These are phyloP conservation scores for Groenewaldozyma salmanticensis DNA, from an alignment of 805 yeast species.

Conservation along the genomic window DNA sequence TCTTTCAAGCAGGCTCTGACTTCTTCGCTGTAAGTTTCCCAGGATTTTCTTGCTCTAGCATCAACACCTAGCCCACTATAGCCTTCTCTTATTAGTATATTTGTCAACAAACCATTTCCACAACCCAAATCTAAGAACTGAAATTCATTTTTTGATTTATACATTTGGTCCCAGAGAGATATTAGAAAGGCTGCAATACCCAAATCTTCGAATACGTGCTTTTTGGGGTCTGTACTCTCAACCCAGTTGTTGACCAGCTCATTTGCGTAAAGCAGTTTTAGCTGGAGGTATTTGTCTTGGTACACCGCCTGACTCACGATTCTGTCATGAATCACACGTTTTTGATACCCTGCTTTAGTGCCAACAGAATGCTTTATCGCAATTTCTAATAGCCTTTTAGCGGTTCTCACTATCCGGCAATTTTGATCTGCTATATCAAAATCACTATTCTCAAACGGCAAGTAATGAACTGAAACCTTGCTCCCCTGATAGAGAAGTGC, in stretches of 20 bases:
- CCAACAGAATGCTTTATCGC: constrained; percentile 79
- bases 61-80: constrained; percentile 78
- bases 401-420: constrained; percentile 71
- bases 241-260: constrained; percentile 71
- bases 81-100: constrained; percentile 70
- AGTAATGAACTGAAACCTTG: constrained; percentile 61
- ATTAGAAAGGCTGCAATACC: constrained; percentile 92
- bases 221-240: constrained; percentile 90
- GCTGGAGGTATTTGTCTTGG: constrained; percentile 68
- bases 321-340: constrained; percentile 79
- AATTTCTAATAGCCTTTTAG: constrained; percentile 68
- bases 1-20: constrained; percentile 53
- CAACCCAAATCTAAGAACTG: constrained; percentile 88
- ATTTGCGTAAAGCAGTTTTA: constrained; percentile 77
- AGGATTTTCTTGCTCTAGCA: constrained; percentile 81
- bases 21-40: constrained; percentile 65
- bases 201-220: constrained; percentile 93
- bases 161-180: constrained; percentile 65
- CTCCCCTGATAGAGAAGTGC: constrained; percentile 47
- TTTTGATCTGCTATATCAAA: constrained; percentile 7
- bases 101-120: constrained; percentile 83
- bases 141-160: constrained; percentile 33
- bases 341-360: constrained; percentile 72
- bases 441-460: constrained; percentile 40
- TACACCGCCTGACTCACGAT: constrained; percentile 76